phyloP scores from a whole-genome alignment of 768 basidiomycete genomes.

The Phaeotremella fagi region DNA sequence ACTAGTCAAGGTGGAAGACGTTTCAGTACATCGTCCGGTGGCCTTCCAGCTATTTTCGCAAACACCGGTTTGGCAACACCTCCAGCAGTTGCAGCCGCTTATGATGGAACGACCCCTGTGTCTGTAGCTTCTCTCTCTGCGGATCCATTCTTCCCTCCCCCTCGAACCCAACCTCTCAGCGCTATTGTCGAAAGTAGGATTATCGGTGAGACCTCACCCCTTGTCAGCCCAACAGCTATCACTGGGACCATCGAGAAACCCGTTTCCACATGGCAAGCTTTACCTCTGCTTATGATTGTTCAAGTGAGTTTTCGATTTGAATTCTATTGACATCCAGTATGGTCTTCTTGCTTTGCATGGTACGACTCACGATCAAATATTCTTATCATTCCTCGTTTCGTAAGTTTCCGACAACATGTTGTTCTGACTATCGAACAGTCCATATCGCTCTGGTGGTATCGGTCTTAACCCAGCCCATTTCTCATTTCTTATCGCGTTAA shows the following conservation, averaged over 20 bases:
- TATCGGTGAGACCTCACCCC: slow-evolving; percentile 10
- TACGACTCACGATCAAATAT: slow-evolving; percentile 77
- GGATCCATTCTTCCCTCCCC: slow-evolving; percentile 37
- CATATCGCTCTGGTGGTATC: slow-evolving; percentile 79
- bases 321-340: slow-evolving; percentile 54
- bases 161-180: slow-evolving; percentile 16
- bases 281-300: slow-evolving; percentile 78
- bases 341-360: slow-evolving; percentile 81
- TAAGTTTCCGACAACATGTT: slow-evolving; percentile 51
- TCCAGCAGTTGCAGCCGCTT: slow-evolving; percentile 55
- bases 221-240: slow-evolving; percentile 9
- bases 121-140: slow-evolving; percentile 7
- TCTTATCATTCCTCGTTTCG: slow-evolving; percentile 87
- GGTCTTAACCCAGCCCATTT: slow-evolving; percentile 88
- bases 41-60: slow-evolving; percentile 71
- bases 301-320: slow-evolving; percentile 51
- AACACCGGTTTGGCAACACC: slow-evolving; percentile 78
- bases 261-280: slow-evolving; percentile 64
- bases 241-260: slow-evolving; percentile 53
- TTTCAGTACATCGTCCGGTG: slow-evolving; percentile 39
- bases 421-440: slow-evolving; percentile 52
- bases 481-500: slow-evolving; percentile 75
- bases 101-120: slow-evolving; percentile 30
- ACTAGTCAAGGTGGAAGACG: slow-evolving; percentile 32
- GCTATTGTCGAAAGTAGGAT: slow-evolving; percentile 32